Conservation (phyloP, 2,329 filamentous ascomycete species). For the Colletotrichum sp. region DNA sequence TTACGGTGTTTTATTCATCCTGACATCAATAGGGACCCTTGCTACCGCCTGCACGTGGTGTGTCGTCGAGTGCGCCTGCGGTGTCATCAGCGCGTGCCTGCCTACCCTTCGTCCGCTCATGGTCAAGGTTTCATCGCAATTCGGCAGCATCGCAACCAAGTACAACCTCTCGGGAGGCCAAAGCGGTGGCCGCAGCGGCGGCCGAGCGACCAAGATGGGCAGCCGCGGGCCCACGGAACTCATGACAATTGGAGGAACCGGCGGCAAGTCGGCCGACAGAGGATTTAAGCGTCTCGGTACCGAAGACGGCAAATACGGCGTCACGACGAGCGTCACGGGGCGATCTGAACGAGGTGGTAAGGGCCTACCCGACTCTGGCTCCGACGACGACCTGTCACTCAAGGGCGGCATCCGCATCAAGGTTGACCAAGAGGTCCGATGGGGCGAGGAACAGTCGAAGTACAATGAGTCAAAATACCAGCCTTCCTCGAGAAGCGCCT, state of each 20-base stretch:
- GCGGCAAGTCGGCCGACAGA: conserved; percentile 10
- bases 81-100: conserved; percentile 46
- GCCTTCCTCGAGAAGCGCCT: background rate
- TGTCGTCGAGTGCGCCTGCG: conserved; percentile 35
- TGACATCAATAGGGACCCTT: conserved; percentile 26
- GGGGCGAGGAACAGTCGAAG: background rate
- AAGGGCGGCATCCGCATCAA: conserved; percentile 6
- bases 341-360: background rate
- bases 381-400: background rate
- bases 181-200: conserved; percentile 1
- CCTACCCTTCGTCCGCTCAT: conserved; percentile 43
- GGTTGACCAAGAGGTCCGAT: conserved; percentile 10
- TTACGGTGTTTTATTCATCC: too few relatives aligned
- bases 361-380: background rate
- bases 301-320: conserved; percentile 4
- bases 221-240: conserved; percentile 14
- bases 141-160: conserved; percentile 12
- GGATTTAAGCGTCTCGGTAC: conserved; percentile 6
- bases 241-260: conserved; percentile 7
- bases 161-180: conserved; percentile 12
- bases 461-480: background rate
- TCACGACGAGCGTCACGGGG: background rate
- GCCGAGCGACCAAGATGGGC: background rate
- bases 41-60: conserved; percentile 35
- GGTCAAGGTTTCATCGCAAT: conserved; percentile 8